These are phyloP conservation scores for Wickerhamomyces sp. DNA, from an alignment of 1,139 yeast species.

Conservation along the genomic window DNA sequence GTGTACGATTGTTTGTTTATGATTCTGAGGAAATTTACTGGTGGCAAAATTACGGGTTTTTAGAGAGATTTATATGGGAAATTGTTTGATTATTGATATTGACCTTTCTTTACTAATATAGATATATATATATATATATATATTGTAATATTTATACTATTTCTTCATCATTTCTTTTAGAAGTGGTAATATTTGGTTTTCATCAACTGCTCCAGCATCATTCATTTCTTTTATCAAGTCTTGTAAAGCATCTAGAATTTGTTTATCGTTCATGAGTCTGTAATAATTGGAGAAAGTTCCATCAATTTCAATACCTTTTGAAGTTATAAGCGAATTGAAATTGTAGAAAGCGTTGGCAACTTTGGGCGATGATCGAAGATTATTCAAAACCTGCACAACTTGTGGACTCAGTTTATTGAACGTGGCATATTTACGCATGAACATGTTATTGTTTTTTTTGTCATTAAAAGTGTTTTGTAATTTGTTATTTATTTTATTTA, in stretches of 20 bases:
- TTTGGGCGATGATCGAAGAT: not conserved
- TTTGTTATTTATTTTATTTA: too few species aligned
- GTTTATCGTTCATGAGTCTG: conserved; percentile 1
- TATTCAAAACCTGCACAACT: not conserved
- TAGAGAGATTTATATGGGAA: conserved; percentile 2
- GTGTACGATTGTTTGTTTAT: conserved; percentile 8
- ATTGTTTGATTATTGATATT: not conserved
- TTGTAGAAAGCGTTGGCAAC: not conserved
- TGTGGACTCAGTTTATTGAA: too few species aligned
- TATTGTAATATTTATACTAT: too few species aligned
- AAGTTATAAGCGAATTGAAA: not conserved
- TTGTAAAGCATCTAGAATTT: conserved; percentile 1
- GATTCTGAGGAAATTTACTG: conserved; percentile 3
- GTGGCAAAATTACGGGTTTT: conserved; percentile 1
- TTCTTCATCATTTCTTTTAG: not conserved
- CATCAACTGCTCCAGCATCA: conserved; percentile 1
- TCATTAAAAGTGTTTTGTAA: too few species aligned
- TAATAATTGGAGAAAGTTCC: conserved; percentile 1
- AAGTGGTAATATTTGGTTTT: conserved; percentile 1
- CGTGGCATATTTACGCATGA: too few species aligned
- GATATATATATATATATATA: not conserved
- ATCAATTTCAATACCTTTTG: not conserved
- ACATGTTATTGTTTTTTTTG: not conserved
- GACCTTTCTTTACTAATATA: not conserved
- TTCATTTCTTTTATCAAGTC: not conserved